Evolutionary conservation across 2,329 filamentous ascomycete genomes (phyloP).

Genomic region (Exophiala sideris): DNA sequence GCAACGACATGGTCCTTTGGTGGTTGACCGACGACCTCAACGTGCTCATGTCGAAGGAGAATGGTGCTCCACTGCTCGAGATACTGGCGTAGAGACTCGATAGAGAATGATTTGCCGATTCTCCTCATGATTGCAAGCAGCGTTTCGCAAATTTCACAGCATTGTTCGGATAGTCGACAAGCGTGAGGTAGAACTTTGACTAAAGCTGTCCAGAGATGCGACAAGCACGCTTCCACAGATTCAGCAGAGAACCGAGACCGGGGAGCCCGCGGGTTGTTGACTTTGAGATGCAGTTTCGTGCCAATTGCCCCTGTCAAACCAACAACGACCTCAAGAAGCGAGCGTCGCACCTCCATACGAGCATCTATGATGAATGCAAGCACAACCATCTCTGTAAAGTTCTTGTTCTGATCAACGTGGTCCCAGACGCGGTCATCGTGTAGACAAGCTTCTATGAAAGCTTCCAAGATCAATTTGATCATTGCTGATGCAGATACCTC

Average conservation of each 20-base stretch:
- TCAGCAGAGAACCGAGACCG: conserved; percentile 25
- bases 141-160: conserved; percentile 47
- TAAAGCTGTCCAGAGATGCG: conserved; percentile 46
- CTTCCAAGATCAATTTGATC: conserved; percentile 37
- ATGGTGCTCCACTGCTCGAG: conserved; percentile 42
- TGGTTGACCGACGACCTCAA: conserved; percentile 48
- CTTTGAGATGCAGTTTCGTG: conserved; percentile 23
- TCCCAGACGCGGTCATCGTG: conserved; percentile 47
- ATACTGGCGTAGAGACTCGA: conserved; percentile 40
- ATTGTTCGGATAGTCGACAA: conserved; percentile 36
- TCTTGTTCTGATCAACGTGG: conserved; percentile 17
- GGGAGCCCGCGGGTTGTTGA: conserved; percentile 22
- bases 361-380: conserved; percentile 35
- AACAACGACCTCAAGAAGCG: conserved; percentile 24
- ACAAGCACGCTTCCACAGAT: conserved; percentile 32
- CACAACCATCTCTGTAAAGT: conserved; percentile 18
- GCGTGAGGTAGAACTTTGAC: conserved; percentile 39
- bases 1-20: conserved; percentile 42
- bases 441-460: conserved; percentile 49
- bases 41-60: conserved; percentile 42
- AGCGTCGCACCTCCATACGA: conserved; percentile 22
- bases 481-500: conserved; percentile 15
- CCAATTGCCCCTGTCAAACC: conserved; percentile 22
- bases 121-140: conserved; percentile 42
- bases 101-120: conserved; percentile 38